Base-by-base conservation (phyloP, 352 stramenopile species). In the Phytophthora idaei region DNA sequence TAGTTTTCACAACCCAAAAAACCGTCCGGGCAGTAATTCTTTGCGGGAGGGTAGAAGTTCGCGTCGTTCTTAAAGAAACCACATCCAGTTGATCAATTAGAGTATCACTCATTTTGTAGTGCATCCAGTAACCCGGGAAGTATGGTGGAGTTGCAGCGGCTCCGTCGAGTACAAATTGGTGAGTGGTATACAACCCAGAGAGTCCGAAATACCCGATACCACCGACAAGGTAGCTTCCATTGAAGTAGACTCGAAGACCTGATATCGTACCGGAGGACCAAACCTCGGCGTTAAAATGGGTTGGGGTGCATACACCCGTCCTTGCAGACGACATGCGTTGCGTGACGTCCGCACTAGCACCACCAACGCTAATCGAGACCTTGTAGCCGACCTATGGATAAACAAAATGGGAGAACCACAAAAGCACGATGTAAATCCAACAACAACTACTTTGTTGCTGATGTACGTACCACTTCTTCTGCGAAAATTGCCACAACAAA, bases 241-340 rank as follows among this genome's bases (percentile, higher is more conserved):
- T 89, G 0, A 57, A 63, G 57, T 85, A 89, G 25, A 83, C 55
- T 12, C 53, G 55, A 11, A 89, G 53, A 7, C 21, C 32, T 3
- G 50, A 48, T 21, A 86, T 69, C 1, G 75, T 79, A 4, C 67
- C 77, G 0, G 71, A 59, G 0, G 70, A 56, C 82, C 81, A 90
- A 1, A 86, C 76, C 29, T 91, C 85, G 17, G 79, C 25, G 37
- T 90, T 92, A 8, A 83, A 1, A 44, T 93, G 83, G 4, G 71
- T 81, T 21, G 81, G 85, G 0, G 72, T 87, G 27, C 78, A 90
- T 0, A 70, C 11, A 6, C 80, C 81, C 0, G 66, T 57, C 8
- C 47, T 48, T 0, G 58, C 73, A 1, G 75, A 83, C 5, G 69
- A 70, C 71, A 80, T 83, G 10, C 71, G 68, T 56, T 83, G 64